A percentile compares a stretch with the other conserved stretches of the same genome.
phyloP scores from a whole-genome alignment of 2,329 filamentous ascomycete species.

The Colletotrichum sp. region DNA sequence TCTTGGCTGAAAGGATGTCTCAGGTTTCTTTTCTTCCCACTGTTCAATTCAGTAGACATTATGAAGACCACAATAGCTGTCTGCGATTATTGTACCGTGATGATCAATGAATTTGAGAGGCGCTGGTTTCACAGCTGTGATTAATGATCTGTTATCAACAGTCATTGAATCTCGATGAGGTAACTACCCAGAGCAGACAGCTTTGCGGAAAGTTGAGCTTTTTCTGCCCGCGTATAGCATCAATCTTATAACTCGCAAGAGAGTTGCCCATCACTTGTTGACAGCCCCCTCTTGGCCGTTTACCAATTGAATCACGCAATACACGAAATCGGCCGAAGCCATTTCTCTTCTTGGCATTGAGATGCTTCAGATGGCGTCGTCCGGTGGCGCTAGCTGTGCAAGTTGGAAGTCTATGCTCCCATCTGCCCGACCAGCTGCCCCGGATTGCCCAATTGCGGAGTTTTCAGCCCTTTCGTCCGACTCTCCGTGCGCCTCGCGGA shows the following conservation, averaged over 20 bases:
- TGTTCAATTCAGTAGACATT: background rate
- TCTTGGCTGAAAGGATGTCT: background rate
- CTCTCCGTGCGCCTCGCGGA: background rate
- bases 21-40: background rate
- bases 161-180: background rate
- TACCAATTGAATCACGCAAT: background rate
- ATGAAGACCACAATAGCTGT: too few species aligned
- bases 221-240: background rate
- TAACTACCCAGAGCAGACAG: background rate
- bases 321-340: background rate
- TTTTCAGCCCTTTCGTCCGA: background rate
- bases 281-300: background rate
- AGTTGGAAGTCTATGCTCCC: background rate
- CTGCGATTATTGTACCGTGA: accelerated
- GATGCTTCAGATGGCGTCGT: background rate
- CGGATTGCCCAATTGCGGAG: background rate
- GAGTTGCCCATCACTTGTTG: background rate
- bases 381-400: background rate
- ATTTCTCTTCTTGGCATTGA: background rate
- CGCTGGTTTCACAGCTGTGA: too few species aligned
- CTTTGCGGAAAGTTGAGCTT: background rate
- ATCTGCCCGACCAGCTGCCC: background rate
- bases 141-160: background rate
- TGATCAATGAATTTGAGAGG: accelerated
- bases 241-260: background rate